Base-by-base conservation (phyloP, 495 filamentous ascomycete species). In the Aspergillus sclerotioniger region DNA sequence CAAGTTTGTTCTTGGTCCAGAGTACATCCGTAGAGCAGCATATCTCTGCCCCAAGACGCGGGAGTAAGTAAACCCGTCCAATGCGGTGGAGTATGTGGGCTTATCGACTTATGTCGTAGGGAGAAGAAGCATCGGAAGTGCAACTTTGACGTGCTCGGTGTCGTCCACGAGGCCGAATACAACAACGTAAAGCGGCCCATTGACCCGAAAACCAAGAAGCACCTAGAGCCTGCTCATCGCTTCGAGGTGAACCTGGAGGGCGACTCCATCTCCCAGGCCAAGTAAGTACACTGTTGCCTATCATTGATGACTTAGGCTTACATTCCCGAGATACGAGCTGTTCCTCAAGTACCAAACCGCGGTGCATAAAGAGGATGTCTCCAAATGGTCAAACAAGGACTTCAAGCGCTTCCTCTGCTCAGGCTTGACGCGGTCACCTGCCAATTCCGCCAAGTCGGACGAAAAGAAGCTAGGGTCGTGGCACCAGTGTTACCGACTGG, bases 401-500 rank as follows among this genome's bases (percentile, higher is more conserved):
- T 98, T 98, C 71, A 81, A 78, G 62, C 82, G 84, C 29, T 98
- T 98, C 62, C 82, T 98, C 46, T 98, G 94, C 75, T 92, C 92
- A 1, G 91, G 94, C 0, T 68, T 98, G 29, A 76, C 72, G 32
- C 80, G 82, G 29, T 79, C 68, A 16, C 81, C 75, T 2, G 52
- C 71, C 9, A 72, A 69, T 8, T 60, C 68, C 7, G 31, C 28
- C 6, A 62, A 77, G 21, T 73, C 80, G 35, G 81, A 80, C 16
- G 78, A 82, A 53, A 84, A 85, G 52, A 80, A 79, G 62, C 74
- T 95, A 3, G 94, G 94, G 8, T 93, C 90, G n/a, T 97, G 85
- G 72, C 94, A 98, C 67, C 92, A 96, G 70, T 94, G 90, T 74
- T 96, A 98, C 71, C 84, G 94, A 29, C 76, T 98, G 21, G 92